A percentile compares a stretch with the other conserved stretches of the same genome.
Evolutionary conservation across 768 basidiomycete genomes (phyloP).

Genomic region (Lentinula sp.): DNA sequence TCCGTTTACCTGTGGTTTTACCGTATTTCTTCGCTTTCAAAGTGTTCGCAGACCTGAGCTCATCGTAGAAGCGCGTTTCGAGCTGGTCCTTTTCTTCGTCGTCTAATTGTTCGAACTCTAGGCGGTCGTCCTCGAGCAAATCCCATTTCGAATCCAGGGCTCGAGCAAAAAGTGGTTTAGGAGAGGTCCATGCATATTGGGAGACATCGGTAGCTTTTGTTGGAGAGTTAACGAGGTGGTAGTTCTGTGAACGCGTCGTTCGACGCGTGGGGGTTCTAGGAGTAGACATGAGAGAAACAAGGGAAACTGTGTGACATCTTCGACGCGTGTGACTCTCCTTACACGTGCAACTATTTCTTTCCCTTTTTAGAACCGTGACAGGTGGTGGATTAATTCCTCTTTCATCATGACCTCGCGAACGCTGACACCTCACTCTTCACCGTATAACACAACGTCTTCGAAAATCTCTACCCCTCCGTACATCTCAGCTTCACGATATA

Average conservation of each 20-base stretch:
- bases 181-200: not conserved
- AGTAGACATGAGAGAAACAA: not conserved
- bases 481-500: constrained; percentile 38
- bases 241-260: constrained; percentile 23
- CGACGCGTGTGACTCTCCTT: not conserved
- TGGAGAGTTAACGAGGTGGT: constrained; percentile 20
- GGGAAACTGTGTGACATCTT: not conserved
- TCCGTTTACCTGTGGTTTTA: constrained; percentile 3
- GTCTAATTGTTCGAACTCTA: constrained; percentile 5
- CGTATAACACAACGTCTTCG: not conserved
- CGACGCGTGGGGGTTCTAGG: constrained; percentile 26
- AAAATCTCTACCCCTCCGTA: constrained; percentile 37
- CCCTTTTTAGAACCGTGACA: not conserved
- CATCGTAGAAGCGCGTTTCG: constrained; percentile 11
- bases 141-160: constrained; percentile 18
- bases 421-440: constrained; percentile 1
- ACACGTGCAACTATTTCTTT: not conserved
- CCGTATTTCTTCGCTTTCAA: constrained; percentile 4
- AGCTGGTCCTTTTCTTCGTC: constrained; percentile 7
- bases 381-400: not conserved
- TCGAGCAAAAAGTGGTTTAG: constrained; percentile 9
- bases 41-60: not conserved
- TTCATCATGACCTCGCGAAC: not conserved
- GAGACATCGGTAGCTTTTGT: constrained; percentile 6
- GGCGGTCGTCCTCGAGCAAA: constrained; percentile 4